Conservation (phyloP, 441 rosid genomes). For the Sinapis alba region DNA sequence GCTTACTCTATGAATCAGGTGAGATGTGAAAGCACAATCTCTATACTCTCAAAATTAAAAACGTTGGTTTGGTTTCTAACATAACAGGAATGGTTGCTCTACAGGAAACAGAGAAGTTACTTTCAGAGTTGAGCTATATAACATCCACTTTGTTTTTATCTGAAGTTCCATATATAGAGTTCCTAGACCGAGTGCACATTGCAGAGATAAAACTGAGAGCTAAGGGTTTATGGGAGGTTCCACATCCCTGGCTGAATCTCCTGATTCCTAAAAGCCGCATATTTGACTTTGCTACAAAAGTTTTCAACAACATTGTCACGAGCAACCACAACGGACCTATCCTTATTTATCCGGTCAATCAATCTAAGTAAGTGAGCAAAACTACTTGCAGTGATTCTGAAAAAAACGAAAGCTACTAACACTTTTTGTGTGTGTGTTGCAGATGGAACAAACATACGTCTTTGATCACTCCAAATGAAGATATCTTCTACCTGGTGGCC, state of each 20-base stretch:
- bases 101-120: conserved; percentile 59
- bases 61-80: conserved; percentile 28
- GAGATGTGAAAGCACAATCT: background rate
- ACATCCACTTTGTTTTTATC: conserved; percentile 68
- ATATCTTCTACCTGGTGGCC: conserved; percentile 71
- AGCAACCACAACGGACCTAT: conserved; percentile 77
- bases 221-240: conserved; percentile 88
- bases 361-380: conserved; percentile 58
- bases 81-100: conserved; percentile 13
- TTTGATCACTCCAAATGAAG: conserved; percentile 72
- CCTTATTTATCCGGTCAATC: conserved; percentile 84
- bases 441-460: conserved; percentile 87
- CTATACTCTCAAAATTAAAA: background rate
- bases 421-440: conserved; percentile 34
- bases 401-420: background rate
- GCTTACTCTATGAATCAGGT: conserved; percentile 50
- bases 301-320: conserved; percentile 65
- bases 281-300: conserved; percentile 53
- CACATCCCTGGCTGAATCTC: conserved; percentile 96
- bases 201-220: conserved; percentile 67
- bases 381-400: conserved; percentile 18
- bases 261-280: conserved; percentile 71
- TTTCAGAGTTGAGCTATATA: conserved; percentile 67
- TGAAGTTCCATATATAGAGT: conserved; percentile 71
- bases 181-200: conserved; percentile 78